Base-by-base conservation (phyloP, 441 rosid genomes). In the Flueggea neowawraea region DNA sequence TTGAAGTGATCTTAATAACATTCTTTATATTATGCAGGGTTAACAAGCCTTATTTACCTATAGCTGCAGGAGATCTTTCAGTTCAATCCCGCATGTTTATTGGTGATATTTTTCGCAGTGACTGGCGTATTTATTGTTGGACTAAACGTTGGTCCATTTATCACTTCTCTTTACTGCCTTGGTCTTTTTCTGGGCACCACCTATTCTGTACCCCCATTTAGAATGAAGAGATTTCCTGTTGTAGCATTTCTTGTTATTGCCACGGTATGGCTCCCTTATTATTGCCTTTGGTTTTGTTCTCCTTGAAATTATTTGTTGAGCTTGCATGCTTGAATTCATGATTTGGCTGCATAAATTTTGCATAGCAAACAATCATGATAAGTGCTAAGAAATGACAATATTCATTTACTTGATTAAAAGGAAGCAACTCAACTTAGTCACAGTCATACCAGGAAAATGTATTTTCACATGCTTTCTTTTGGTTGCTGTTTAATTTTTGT, bases 21-120 rank as follows among this genome's bases (percentile, higher is more conserved):
- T 61, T 16, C 65, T 43, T 61, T 77, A 51, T 57, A 31, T 52
- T 74, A 71, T 85, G 81, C 91, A 93, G 97, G 85, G 98, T 93
- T 78, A 93, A 93, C 80, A 93, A 93, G 71, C 98, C 98, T 32
- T 93, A 93, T 76, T 79, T 93, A 75, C 98, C 97, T 67, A 88
- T 93, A 73, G 98, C 97, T 70, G 97, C 98, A 32, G 98, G 98
- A 67, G 98, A 93, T 78, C 96, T 93, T 47, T 90, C 97, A 22
- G 89, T 87, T 67, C 85, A 85, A 69, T 81, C 89, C 89, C 71
- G 98, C 98, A 52, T 93, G 98, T 97, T 64, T 80, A 51, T 64
- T 93, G 86, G 98, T 93, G 71, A 64, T 84, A 65, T 75, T 78
- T 75, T 93, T 93, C 77, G 91, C 90, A 47, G 80, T 84, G 69